Evolutionary conservation across 1,139 yeast genomes (phyloP).

Genomic region (Groenewaldozyma sp.): DNA sequence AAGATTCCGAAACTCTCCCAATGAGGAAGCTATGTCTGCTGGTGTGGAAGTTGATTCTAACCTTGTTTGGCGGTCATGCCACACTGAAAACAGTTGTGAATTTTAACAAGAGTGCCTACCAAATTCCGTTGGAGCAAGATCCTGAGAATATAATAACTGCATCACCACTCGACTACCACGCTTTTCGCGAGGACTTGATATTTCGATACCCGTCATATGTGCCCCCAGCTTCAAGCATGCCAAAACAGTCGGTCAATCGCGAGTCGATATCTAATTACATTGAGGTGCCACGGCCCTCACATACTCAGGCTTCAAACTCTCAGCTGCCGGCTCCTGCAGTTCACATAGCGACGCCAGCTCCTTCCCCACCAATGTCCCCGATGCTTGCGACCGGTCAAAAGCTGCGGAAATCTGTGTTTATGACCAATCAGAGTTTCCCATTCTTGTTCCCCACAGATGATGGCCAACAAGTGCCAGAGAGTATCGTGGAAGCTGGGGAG

Average conservation of each 20-base stretch:
- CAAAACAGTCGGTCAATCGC: slow-evolving; percentile 40
- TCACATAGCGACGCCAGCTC: slow-evolving; percentile 83
- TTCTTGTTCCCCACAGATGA: slow-evolving; percentile 56
- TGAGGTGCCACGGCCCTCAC: slow-evolving; percentile 50
- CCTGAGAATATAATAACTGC: slow-evolving; percentile 34
- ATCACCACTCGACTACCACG: slow-evolving; percentile 72
- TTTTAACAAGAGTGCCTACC: slow-evolving; percentile 38
- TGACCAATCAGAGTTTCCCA: slow-evolving; percentile 73
- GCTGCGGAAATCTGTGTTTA: slow-evolving; percentile 55
- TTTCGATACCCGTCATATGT: slow-evolving; percentile 67
- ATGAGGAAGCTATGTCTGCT: slow-evolving; percentile 43
- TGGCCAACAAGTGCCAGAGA: slow-evolving; percentile 48
- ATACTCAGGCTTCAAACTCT: slow-evolving; percentile 44
- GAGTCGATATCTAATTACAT: slow-evolving; percentile 34
- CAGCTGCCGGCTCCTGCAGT: slow-evolving; percentile 53
- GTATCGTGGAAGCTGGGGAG: slow-evolving; percentile 68
- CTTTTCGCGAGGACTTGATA: slow-evolving; percentile 63
- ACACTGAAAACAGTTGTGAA: slow-evolving; percentile 41
- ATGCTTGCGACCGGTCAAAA: slow-evolving; percentile 44
- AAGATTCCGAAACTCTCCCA: slow-evolving; percentile 21
- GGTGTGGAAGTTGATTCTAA: slow-evolving; percentile 48
- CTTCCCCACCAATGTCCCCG: slow-evolving; percentile 73
- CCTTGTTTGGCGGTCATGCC: slow-evolving; percentile 55
- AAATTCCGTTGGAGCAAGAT: slow-evolving; percentile 30
- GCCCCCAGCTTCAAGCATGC: slow-evolving; percentile 38